These are phyloP conservation scores for Pyrenopolyporus hunteri DNA, from an alignment of 495 filamentous ascomycete genomes.

Conservation along the genomic window DNA sequence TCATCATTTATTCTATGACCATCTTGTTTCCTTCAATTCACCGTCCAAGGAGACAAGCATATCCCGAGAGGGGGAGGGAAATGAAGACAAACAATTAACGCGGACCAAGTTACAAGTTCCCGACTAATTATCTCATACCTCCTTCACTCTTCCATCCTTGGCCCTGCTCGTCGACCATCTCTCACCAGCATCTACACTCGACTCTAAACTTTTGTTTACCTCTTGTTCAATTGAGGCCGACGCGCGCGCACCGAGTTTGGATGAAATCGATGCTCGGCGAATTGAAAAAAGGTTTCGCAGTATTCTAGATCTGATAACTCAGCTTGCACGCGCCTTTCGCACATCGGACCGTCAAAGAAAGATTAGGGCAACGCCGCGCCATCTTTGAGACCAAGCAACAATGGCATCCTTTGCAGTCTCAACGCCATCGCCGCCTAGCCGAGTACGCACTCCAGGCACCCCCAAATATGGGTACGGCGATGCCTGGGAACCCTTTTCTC, in stretches of 20 bases:
- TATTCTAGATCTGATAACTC: background rate
- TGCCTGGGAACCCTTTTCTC: conserved; percentile 71
- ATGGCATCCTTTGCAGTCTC: conserved; percentile 46
- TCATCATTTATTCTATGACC: conserved; percentile 1
- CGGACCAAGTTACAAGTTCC: background rate
- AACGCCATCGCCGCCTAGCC: conserved; percentile 68
- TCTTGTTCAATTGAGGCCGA: background rate
- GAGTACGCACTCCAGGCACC: conserved; percentile 70
- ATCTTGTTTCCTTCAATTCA: conserved; percentile 12
- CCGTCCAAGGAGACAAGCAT: background rate
- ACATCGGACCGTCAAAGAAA: background rate
- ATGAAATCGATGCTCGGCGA: background rate
- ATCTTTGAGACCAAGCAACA: background rate
- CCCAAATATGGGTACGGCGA: conserved; percentile 76
- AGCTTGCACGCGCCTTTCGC: background rate
- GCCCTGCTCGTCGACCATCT: background rate
- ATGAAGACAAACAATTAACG: background rate
- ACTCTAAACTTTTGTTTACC: background rate
- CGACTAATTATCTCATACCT: background rate
- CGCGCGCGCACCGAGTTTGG: background rate
- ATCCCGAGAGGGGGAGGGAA: background rate
- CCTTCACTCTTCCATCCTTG: background rate
- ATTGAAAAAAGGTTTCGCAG: background rate
- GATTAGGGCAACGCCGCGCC: background rate
- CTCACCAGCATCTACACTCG: background rate